Evolutionary conservation across 2,329 filamentous ascomycete genomes (phyloP), one percentile per base, ranked within the genome.

Genomic region (Clonostachys sp.): DNA sequence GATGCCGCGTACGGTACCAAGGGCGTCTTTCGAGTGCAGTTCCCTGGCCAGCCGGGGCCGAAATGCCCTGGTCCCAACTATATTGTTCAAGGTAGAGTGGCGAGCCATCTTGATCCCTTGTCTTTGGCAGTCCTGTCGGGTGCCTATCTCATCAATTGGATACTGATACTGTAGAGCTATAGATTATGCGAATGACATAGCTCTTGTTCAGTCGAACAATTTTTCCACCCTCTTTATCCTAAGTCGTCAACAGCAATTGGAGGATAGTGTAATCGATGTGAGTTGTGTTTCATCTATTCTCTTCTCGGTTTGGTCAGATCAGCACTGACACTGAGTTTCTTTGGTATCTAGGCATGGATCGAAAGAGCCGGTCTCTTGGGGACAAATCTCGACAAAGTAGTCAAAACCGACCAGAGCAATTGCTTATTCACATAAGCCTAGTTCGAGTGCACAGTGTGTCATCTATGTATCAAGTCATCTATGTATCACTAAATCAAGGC

Each of bases 51-150:
- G 55, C 57, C 58, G 4, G 51, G 53, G 1, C 57, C 58, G 6
- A 50, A 52, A 10, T 64, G 61, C 50, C 51, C 57, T 13, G 61
- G 61, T 0, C 61, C 61, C n/a, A 63, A 64, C 48, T 64, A 63
- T 51, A 60, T 62, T 34, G 60, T 63, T 5, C 61, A 64, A 45
- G 57, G 60, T 61, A 45, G 13, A 17, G 34, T 10, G 2, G 7
- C 30, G 12, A 12, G 39, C 9, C 16, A 30, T 20, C 5, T 34
- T 35, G 5, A 36, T 45, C n/a, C 6, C 14, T 17, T 35, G 43
- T 12, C 18, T 20, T 24, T 24, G 6, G 24, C 24, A 24, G 2
- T 24, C 24, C 8, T 30, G 24, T 2, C 24, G 9, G 12, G 35
- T 41, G 5, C 20, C 16, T 41, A 20, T 6, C 14, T 14, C 16